Conservation (phyloP, 345 rosid genomes). For the Salix arbutifolia region DNA sequence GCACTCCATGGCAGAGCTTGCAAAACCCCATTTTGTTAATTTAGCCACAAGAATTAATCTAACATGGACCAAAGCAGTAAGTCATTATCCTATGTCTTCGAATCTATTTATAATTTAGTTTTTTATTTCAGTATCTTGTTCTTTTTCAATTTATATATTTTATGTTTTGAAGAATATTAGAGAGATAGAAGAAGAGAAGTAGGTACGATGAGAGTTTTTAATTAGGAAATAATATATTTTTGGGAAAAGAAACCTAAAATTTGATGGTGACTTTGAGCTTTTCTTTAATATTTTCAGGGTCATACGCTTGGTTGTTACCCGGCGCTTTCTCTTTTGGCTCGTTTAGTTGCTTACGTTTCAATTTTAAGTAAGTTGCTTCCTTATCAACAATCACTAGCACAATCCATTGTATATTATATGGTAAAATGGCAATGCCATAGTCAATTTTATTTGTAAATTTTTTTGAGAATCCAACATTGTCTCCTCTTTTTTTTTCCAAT, state of each 20-base stretch:
- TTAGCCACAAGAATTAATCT: conserved; percentile 1
- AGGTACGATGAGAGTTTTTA: too few species aligned
- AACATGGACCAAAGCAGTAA: conserved; percentile 2
- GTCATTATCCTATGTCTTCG: neutral
- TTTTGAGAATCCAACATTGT: neutral
- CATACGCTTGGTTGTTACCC: neutral
- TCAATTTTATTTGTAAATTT: neutral
- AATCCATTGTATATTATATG: too few species aligned
- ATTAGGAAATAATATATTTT: too few species aligned
- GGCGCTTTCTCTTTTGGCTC: neutral
- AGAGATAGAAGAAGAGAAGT: too few species aligned
- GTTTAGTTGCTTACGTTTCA: conserved; percentile 1
- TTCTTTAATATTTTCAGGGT: neutral
- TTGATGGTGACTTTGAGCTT: neutral
- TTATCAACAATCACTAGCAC: neutral
- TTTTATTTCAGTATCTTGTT: too few species aligned
- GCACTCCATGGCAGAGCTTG: conserved; percentile 16
- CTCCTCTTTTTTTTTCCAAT: neutral
- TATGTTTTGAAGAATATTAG: too few species aligned
- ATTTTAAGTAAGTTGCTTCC: neutral
- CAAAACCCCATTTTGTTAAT: conserved; percentile 6
- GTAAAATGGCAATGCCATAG: too few species aligned
- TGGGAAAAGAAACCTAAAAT: too few species aligned
- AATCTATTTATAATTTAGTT: too few species aligned
- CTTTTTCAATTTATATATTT: too few species aligned